A percentile compares a stretch with the other conserved stretches of the same genome.
Evolutionary conservation across 2,329 filamentous ascomycete genomes (phyloP).

Genomic region (Fusarium compactum): DNA sequence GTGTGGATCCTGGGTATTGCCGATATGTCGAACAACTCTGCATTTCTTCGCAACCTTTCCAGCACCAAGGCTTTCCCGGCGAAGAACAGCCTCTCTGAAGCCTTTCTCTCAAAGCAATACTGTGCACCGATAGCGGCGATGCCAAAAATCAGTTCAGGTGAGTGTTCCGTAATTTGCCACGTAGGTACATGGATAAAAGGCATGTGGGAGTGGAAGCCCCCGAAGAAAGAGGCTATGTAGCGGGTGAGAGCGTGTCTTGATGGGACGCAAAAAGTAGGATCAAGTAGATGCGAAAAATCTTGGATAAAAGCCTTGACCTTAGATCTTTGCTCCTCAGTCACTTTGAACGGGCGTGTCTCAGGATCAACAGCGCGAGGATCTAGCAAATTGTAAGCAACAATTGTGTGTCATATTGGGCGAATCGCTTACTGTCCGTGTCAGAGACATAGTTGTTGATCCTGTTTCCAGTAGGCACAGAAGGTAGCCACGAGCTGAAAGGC

Average conservation of each 20-base stretch:
- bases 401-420: background rate
- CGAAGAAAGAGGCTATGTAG: constrained; percentile 46
- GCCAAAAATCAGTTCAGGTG: constrained; percentile 51
- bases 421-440: constrained; percentile 23
- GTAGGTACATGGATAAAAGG: constrained; percentile 54
- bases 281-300: constrained; percentile 37
- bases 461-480: constrained; percentile 51
- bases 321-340: constrained; percentile 53
- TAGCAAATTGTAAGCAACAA: background rate
- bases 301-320: constrained; percentile 31
- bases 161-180: constrained; percentile 49
- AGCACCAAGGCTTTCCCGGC: constrained; percentile 50
- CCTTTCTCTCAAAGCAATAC: constrained; percentile 54
- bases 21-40: constrained; percentile 29
- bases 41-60: constrained; percentile 46
- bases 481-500: constrained; percentile 55
- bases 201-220: constrained; percentile 55
- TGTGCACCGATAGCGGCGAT: constrained; percentile 53
- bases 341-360: constrained; percentile 37
- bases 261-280: constrained; percentile 50
- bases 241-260: constrained; percentile 54
- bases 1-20: background rate
- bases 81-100: constrained; percentile 52
- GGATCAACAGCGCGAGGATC: constrained; percentile 15
- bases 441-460: constrained; percentile 39